Conservation (phyloP, 495 filamentous ascomycete species). For the Penicillium egyptiacum region DNA sequence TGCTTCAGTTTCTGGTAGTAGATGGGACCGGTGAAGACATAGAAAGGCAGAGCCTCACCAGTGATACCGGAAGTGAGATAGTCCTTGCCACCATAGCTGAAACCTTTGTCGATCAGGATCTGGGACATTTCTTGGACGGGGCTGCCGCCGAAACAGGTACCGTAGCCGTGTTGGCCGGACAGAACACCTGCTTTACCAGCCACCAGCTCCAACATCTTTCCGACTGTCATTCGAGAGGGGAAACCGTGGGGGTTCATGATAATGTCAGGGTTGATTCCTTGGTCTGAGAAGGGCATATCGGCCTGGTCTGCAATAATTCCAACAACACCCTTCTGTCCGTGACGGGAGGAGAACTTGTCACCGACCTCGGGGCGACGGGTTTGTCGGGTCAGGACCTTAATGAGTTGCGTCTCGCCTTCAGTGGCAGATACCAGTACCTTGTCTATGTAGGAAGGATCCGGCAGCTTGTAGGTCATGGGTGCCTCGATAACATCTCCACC, state of each 20-base stretch:
- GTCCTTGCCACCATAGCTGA: constrained; percentile 94
- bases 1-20: constrained; percentile 99
- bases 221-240: constrained; percentile 98
- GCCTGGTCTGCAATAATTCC: constrained; percentile 94
- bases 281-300: constrained; percentile 94
- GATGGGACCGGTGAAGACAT: constrained; percentile 98
- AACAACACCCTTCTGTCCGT: constrained; percentile 97
- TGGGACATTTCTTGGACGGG: constrained; percentile 88
- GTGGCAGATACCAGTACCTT: constrained; percentile 88
- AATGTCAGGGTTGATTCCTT: constrained; percentile 88
- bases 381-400: constrained; percentile 92
- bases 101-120: constrained; percentile 81
- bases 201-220: constrained; percentile 94
- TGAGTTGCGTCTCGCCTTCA: constrained; percentile 73
- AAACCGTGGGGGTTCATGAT: constrained; percentile 99
- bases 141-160: constrained; percentile 92
- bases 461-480: constrained; percentile 76
- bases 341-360: constrained; percentile 97
- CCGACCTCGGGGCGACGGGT: constrained; percentile 92
- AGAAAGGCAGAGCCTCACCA: constrained; percentile 86
- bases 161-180: constrained; percentile 78
- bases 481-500: constrained; percentile 55
- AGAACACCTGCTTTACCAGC: constrained; percentile 92
- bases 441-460: constrained; percentile 85
- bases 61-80: constrained; percentile 95